phyloP scores from a whole-genome alignment of 805 yeast genomes.

The Grigorovia jiainica region DNA sequence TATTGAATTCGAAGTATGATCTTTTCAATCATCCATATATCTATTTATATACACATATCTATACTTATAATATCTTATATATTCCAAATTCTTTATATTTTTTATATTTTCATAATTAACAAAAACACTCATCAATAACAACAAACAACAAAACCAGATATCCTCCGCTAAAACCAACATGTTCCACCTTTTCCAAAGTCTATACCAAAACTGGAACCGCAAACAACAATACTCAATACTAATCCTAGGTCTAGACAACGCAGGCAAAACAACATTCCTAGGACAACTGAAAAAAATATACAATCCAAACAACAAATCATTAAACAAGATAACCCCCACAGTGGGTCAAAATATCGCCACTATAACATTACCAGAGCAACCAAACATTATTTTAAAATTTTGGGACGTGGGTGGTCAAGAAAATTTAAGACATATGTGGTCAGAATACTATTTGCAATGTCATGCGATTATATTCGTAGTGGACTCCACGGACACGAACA shows the following conservation, averaged over 20 bases:
- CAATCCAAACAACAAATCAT: slow-evolving; percentile 37
- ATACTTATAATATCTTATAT: too few species aligned
- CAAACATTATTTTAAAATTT: slow-evolving; percentile 51
- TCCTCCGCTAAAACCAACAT: slow-evolving; percentile 28
- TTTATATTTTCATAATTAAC: too few species aligned
- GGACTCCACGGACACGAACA: slow-evolving; percentile 77
- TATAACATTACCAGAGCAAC: slow-evolving; percentile 28
- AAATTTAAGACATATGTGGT: slow-evolving; percentile 77
- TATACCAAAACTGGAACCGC: slow-evolving; percentile 49
- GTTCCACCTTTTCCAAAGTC: slow-evolving; percentile 60
- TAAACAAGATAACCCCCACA: slow-evolving; percentile 74
- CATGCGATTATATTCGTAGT: slow-evolving; percentile 90
- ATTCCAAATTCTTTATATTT: too few species aligned
- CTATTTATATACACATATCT: background rate
- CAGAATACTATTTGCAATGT: slow-evolving; percentile 71
- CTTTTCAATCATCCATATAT: background rate
- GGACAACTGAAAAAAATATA: slow-evolving; percentile 55
- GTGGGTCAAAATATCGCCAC: slow-evolving; percentile 82
- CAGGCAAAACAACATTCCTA: slow-evolving; percentile 83
- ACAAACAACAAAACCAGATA: background rate
- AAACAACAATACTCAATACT: slow-evolving; percentile 67
- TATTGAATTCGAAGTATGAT: slow-evolving; percentile 24
- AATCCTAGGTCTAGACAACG: slow-evolving; percentile 86
- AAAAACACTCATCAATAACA: background rate
- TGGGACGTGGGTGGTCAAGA: slow-evolving; percentile 98